phyloP scores from a whole-genome alignment of 2,329 filamentous ascomycete species.

The Salinomyces thailandicus region DNA sequence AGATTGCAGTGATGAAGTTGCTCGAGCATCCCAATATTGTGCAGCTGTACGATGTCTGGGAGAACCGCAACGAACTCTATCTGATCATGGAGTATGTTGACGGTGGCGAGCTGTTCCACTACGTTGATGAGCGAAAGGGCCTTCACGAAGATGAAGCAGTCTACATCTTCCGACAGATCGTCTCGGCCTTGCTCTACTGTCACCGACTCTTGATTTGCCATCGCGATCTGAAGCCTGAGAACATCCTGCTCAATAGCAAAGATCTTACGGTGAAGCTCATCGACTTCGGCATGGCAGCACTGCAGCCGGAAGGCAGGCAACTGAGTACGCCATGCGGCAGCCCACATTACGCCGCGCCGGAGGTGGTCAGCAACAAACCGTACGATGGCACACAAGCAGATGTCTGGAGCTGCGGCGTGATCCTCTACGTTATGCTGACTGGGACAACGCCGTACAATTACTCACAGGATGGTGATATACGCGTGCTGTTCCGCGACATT shows the following conservation, averaged over 20 bases:
- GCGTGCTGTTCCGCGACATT: conserved; percentile 51
- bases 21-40: conserved; percentile 93
- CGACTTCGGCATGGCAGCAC: conserved; percentile 94
- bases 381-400: conserved; percentile 84
- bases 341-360: conserved; percentile 91
- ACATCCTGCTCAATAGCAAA: conserved; percentile 71
- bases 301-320: conserved; percentile 69
- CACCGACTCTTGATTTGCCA: conserved; percentile 94
- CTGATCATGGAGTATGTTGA: conserved; percentile 89
- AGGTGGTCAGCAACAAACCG: conserved; percentile 64
- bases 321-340: conserved; percentile 89
- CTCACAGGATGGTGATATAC: conserved; percentile 52
- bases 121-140: conserved; percentile 64
- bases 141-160: conserved; percentile 71
- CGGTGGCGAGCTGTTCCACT: conserved; percentile 74
- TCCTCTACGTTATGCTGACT: conserved; percentile 77
- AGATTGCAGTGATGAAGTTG: conserved; percentile 94
- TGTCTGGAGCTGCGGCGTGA: conserved; percentile 88
- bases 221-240: conserved; percentile 92
- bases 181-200: conserved; percentile 84
- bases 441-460: conserved; percentile 70
- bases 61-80: conserved; percentile 89
- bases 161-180: conserved; percentile 82
- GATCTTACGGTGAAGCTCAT: conserved; percentile 76
- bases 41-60: conserved; percentile 92